Evolutionary conservation across 768 basidiomycete genomes (phyloP).

Genomic region (Lactarius akahatsu): DNA sequence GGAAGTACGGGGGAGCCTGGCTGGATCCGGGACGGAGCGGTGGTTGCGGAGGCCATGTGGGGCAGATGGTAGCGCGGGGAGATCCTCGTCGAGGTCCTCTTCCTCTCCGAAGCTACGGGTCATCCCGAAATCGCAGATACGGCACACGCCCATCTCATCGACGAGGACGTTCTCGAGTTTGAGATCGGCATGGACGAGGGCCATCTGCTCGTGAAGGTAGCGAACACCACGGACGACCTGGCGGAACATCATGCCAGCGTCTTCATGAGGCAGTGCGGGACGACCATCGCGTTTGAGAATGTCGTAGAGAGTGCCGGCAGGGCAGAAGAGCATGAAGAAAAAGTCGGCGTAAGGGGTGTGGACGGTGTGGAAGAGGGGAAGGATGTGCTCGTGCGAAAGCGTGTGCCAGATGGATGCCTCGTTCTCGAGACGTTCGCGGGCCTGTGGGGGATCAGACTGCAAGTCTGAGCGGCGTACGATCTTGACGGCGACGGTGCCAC

Average conservation of each 20-base stretch:
- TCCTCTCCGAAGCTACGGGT: constrained; percentile 59
- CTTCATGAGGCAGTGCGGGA: constrained; percentile 71
- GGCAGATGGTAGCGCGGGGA: not conserved
- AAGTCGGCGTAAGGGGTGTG: constrained; percentile 66
- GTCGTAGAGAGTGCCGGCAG: constrained; percentile 81
- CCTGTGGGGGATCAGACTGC: constrained; percentile 46
- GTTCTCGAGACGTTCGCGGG: constrained; percentile 59
- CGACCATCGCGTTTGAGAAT: constrained; percentile 70
- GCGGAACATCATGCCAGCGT: constrained; percentile 80
- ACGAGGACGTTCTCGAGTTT: constrained; percentile 97
- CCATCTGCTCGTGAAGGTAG: constrained; percentile 76
- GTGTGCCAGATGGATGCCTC: constrained; percentile 74
- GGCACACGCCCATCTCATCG: constrained; percentile 84
- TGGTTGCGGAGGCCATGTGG: constrained; percentile 1
- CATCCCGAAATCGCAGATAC: constrained; percentile 84
- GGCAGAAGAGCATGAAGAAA: constrained; percentile 81
- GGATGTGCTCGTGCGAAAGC: constrained; percentile 80
- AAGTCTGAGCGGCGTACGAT: constrained; percentile 66
- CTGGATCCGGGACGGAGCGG: not conserved
- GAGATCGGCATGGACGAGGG: constrained; percentile 88
- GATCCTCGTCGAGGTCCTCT: constrained; percentile 33
- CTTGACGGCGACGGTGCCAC: constrained; percentile 77
- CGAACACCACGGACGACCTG: constrained; percentile 81
- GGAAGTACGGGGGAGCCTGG: constrained; percentile 8
- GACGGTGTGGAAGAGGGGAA: constrained; percentile 72